Percentiles rank a stretch among this genome's conserved stretches.
phyloP scores from a whole-genome alignment of 305 asterid species.

The Rubia balearica region DNA sequence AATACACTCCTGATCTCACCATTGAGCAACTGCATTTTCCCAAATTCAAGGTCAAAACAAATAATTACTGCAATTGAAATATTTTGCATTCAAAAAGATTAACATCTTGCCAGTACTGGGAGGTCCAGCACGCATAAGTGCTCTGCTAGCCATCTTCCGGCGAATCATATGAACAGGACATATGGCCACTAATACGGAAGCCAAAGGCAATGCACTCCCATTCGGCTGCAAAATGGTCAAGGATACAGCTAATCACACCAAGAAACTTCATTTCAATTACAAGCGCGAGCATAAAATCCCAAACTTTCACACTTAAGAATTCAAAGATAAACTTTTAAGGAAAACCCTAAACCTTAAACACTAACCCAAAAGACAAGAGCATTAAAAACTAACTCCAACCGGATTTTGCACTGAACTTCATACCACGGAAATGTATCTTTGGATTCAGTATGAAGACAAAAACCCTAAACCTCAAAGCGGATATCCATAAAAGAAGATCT shows the following conservation, averaged over 20 bases:
- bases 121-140: too few relatives aligned
- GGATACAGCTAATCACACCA: background rate
- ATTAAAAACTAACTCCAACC: background rate
- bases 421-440: constrained; percentile 7
- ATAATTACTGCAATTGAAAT: background rate
- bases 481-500: background rate
- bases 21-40: constrained; percentile 69
- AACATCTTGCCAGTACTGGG: background rate
- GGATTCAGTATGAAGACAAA: background rate
- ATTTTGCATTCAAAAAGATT: background rate
- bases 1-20: constrained; percentile 98
- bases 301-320: background rate
- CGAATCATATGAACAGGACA: constrained; percentile 10
- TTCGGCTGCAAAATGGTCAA: constrained; percentile 38
- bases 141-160: constrained; percentile 50
- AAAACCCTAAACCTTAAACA: background rate
- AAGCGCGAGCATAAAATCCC: background rate
- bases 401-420: background rate
- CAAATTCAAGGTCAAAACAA: background rate
- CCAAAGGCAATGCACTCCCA: constrained; percentile 86
- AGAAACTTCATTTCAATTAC: background rate
- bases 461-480: constrained; percentile 10
- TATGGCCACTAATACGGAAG: constrained; percentile 78
- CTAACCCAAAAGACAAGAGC: background rate
- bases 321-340: background rate